Conservation (phyloP, 768 basidiomycete species). For the Infundibulicybe gibba region DNA sequence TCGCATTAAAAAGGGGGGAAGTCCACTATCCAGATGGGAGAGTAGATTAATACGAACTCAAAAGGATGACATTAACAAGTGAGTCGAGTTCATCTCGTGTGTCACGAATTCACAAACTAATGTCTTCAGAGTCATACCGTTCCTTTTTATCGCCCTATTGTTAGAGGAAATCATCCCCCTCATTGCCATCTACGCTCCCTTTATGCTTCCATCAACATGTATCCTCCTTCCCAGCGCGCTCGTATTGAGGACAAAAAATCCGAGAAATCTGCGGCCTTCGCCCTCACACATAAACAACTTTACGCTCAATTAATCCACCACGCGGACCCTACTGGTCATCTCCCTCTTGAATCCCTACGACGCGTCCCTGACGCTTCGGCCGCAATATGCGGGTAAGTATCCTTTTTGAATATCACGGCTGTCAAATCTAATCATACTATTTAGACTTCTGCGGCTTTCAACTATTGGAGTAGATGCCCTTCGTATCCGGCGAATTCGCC, state of each 20-base stretch:
- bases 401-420: background rate
- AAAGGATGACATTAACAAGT: constrained; percentile 71
- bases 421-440: constrained; percentile 1
- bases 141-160: constrained; percentile 67
- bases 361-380: constrained; percentile 25
- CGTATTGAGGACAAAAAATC: constrained; percentile 56
- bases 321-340: constrained; percentile 26
- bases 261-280: constrained; percentile 40
- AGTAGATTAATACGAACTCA: constrained; percentile 65
- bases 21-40: constrained; percentile 64
- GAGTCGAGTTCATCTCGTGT: constrained; percentile 4
- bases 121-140: constrained; percentile 64
- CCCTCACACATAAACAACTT: constrained; percentile 29
- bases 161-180: constrained; percentile 83
- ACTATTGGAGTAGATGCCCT: constrained; percentile 39
- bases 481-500: constrained; percentile 38
- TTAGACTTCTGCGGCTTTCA: constrained; percentile 37
- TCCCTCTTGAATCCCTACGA: constrained; percentile 25
- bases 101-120: constrained; percentile 6
- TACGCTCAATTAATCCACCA: constrained; percentile 30
- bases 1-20: constrained; percentile 57
- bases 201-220: constrained; percentile 83
- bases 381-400: constrained; percentile 60
- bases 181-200: constrained; percentile 81
- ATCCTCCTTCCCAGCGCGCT: constrained; percentile 75